phyloP scores from a whole-genome alignment of 768 basidiomycete genomes.

The Candolleomyces aberdarensis region DNA sequence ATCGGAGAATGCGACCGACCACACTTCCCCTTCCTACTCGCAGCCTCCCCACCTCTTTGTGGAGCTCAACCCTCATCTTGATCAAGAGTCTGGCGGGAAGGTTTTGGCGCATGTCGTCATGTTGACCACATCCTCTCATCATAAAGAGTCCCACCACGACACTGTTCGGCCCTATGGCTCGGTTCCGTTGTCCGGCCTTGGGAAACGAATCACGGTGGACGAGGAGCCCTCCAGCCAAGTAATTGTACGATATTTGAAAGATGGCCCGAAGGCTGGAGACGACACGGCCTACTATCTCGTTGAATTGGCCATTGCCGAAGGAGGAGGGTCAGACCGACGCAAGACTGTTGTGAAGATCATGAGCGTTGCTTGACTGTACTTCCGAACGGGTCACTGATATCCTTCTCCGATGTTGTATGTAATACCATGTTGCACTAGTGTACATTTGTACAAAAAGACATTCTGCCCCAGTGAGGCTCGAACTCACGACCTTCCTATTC shows the following conservation, averaged over 20 bases:
- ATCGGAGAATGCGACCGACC: no score
- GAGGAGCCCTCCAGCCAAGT: neutral
- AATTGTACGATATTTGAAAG: neutral
- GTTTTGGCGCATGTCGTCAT: neutral
- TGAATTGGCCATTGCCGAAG: neutral
- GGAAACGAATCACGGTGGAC: neutral
- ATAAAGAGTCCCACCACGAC: neutral
- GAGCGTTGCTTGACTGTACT: neutral
- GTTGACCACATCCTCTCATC: neutral
- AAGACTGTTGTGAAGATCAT: neutral
- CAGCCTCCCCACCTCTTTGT: neutral
- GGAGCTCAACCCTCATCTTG: neutral
- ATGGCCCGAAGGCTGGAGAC: neutral
- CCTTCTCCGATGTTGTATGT: no score
- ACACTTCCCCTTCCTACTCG: neutral
- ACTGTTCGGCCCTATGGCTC: no score
- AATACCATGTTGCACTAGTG: neutral
- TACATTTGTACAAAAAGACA: neutral
- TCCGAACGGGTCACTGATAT: no score
- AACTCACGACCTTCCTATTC: constrained; percentile 68
- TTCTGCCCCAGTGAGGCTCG: constrained; percentile 62
- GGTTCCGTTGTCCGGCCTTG: neutral
- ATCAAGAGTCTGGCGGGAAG: neutral
- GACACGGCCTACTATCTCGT: neutral
- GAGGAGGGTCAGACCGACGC: neutral